Evolutionary conservation across 2,329 filamentous ascomycete genomes (phyloP), one percentile per base, ranked within the genome.

Genomic region (Sporothrix humicola): DNA sequence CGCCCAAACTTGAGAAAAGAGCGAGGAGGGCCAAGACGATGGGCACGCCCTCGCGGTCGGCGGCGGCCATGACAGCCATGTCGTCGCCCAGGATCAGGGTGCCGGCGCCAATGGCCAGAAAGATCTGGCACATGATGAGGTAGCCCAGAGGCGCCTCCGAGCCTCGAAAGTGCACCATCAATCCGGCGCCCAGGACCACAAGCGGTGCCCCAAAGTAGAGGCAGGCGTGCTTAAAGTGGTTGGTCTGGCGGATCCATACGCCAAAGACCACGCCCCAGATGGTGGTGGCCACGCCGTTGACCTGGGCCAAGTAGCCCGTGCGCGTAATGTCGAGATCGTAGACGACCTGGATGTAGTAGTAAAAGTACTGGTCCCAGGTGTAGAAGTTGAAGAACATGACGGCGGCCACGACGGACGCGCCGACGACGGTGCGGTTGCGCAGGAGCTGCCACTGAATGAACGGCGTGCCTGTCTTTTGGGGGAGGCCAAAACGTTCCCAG

Each of bases 101-200:
- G 31, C 87, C 88, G 7, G 88, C 88, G 13, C 86, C 87, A 52
- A 88, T 83, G 6, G 88, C 75, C n/a, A 76, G 73, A 63, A 90
- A 83, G 69, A 91, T 85, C 79, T 91, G 88, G 65, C 87, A 88
- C 79, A 88, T 87, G 77, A 90, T 81, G 6, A 90, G 83, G 78
- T 85, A 86, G 15, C 85, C 82, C 12, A 88, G 81, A 42, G 84
- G 82, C 66, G 81, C 82, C 48, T 84, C 81, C 71, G 86, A 84
- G 75, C 84, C 82, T 59, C 88, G 87, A 81, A 87, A 89, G 59
- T 85, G 79, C 73, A 90, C 85, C 84, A 90, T 88, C n/a, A 90
- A 80, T 12, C 87, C 83, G 9, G 87, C 81, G 1, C 86, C 87
- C 1, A 86, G 79, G 68, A 89, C 85, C 68, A 87, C 88, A 12